Base-by-base conservation (phyloP, 1,139 yeast genomes). In the Scheffersomyces stambukii region DNA sequence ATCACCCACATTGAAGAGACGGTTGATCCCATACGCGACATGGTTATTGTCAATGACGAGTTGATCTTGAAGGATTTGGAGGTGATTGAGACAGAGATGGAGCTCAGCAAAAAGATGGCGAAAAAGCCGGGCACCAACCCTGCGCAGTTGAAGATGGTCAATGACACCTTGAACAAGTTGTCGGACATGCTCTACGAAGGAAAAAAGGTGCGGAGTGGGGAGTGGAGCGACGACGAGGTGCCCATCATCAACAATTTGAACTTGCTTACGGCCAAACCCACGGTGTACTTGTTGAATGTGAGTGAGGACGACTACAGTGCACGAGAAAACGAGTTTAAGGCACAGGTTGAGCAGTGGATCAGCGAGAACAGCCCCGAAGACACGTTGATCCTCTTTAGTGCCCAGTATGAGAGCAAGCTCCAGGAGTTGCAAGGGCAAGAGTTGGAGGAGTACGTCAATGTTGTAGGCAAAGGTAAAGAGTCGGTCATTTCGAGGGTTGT, bases 51-150 rank as follows among this genome's bases (percentile, higher is more conserved):
- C 8, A 75, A 73, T 40, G 89, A 81, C 51, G 91, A 81, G 52
- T 57, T 81, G 37, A 63, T 81, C n/a, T 53, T 81, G 31, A 81
- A 81, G 48, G 91, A 81, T 49, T 53, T 81, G 49, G 89, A 81
- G 38, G 75, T 71, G 38, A 61, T 77, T 13, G 89, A 81, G 40
- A 63, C 57, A 20, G 74, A 72, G 0, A 41, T 75, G 11, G 83
- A 74, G 21, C 64, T 60, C 33, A 46, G 66, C 6, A 49, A 57
- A 4, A 74, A 69, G 41, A 55, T 54, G 27, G 43, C 65, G 40
- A 73, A 68, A 43, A 57, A 57, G 44, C 73, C 67, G 29, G 49
- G 52, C 7, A 34, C 45, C 16, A 52, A 52, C 28, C 44, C 46
- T 25, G 49, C 45, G 3, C 46, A 50, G 7, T 45, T 70, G 32